These are phyloP conservation scores for Auricularia sp. DNA, from an alignment of 768 basidiomycete genomes.

Conservation along the genomic window DNA sequence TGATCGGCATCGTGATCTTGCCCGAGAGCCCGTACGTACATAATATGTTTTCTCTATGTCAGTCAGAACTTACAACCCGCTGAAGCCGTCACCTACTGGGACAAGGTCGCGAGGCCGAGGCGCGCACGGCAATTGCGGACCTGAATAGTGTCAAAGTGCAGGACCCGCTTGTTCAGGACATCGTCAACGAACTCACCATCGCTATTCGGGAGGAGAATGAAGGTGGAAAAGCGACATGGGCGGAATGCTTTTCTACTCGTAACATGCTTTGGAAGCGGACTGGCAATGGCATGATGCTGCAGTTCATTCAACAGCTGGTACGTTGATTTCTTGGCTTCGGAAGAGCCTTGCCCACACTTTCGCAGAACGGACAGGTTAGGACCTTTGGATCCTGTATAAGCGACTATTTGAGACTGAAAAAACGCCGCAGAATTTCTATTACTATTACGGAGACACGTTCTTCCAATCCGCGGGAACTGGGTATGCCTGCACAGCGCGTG, in stretches of 20 bases:
- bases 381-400: too few species aligned
- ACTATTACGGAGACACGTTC: slow-evolving; percentile 74
- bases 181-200: slow-evolving; percentile 52
- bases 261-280: slow-evolving; percentile 67
- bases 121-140: slow-evolving; percentile 50
- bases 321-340: too few species aligned
- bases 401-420: too few species aligned
- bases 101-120: slow-evolving; percentile 39
- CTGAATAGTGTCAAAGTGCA: slow-evolving; percentile 54
- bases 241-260: slow-evolving; percentile 62
- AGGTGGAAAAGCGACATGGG: slow-evolving; percentile 70
- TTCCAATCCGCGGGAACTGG: slow-evolving; percentile 62
- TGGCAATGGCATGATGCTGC: slow-evolving; percentile 71
- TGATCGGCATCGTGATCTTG: slow-evolving; percentile 63
- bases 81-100: slow-evolving; percentile 63
- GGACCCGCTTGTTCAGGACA: slow-evolving; percentile 47
- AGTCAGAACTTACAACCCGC: not conserved
- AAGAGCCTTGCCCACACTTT: not conserved
- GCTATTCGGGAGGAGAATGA: slow-evolving; percentile 66
- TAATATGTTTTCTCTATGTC: not conserved
- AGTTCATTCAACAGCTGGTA: slow-evolving; percentile 63
- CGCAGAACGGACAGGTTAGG: not conserved
- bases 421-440: slow-evolving; percentile 52
- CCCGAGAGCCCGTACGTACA: slow-evolving; percentile 63
- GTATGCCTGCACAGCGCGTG: slow-evolving; percentile 23